A percentile compares a stretch with the other conserved stretches of the same genome.
phyloP scores from a whole-genome alignment of 2,329 filamentous ascomycete genomes.

The Diplodia sapinea region DNA sequence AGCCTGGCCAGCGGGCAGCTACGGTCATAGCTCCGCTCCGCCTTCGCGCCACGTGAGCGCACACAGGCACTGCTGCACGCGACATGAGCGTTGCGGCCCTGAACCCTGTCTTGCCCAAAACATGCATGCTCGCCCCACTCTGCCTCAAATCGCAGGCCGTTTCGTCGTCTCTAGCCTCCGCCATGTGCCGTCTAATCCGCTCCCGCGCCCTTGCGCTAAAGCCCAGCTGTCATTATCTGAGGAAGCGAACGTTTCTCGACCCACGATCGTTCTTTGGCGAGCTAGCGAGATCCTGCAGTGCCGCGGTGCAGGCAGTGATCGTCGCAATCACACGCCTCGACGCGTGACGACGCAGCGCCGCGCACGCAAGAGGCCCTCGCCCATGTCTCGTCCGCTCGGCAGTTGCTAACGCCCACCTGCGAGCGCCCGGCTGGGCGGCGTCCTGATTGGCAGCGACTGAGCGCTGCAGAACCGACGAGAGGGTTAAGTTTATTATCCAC shows the following conservation, averaged over 20 bases:
- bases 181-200: slow-evolving; percentile 1
- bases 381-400: no score
- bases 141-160: slow-evolving; percentile 1
- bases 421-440: no score
- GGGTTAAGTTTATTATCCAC: slow-evolving; percentile 20
- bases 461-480: slow-evolving; percentile 1
- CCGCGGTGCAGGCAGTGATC: slow-evolving; percentile 1
- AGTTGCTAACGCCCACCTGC: no score
- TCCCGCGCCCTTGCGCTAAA: background rate
- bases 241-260: background rate
- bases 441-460: background rate
- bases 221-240: background rate
- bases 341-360: background rate
- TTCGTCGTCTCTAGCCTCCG: slow-evolving; percentile 10
- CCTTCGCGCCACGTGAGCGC: no score
- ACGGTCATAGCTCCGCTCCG: background rate
- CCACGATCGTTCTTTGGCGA: background rate
- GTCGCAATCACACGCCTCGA: background rate
- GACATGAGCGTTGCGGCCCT: background rate
- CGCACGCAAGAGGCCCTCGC: background rate
- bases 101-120: background rate
- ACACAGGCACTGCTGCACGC: background rate
- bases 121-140: background rate
- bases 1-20: background rate
- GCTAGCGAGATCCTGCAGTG: background rate